Evolutionary conservation across 1,139 yeast species (phyloP).

Genomic region (Blastobotrys ciferrii): DNA sequence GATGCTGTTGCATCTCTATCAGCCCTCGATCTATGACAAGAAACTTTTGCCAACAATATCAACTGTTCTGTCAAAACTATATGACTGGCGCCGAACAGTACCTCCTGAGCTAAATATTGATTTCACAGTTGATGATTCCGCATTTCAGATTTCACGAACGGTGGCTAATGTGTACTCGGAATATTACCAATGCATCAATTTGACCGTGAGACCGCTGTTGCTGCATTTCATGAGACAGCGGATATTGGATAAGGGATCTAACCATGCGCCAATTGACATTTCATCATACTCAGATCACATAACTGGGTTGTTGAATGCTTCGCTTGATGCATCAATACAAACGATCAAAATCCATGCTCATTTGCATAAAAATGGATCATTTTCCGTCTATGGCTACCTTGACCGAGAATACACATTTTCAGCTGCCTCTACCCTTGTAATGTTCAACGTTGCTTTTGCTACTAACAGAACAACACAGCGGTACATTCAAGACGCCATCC

Average conservation of each 20-base stretch:
- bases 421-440: conserved; percentile 66
- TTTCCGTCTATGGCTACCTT: conserved; percentile 84
- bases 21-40: conserved; percentile 42
- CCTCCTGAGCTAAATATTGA: conserved; percentile 12
- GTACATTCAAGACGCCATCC: conserved; percentile 13
- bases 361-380: conserved; percentile 69
- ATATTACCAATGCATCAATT: conserved; percentile 79
- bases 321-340: conserved; percentile 80
- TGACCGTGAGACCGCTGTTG: conserved; percentile 76
- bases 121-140: conserved; percentile 9
- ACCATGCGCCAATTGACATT: conserved; percentile 60
- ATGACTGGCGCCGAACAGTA: conserved; percentile 64
- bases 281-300: conserved; percentile 68
- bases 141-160: conserved; percentile 51
- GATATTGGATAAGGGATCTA: conserved; percentile 49
- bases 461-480: conserved; percentile 9
- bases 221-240: conserved; percentile 78
- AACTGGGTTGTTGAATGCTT: conserved; percentile 68
- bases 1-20: conserved; percentile 68
- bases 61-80: conserved; percentile 63
- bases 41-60: conserved; percentile 74
- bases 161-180: conserved; percentile 81
- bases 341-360: conserved; percentile 75
- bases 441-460: conserved; percentile 18
- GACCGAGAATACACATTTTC: conserved; percentile 83